Base-by-base conservation (phyloP, 257 asterid species). In the Gentiana macrophylla region DNA sequence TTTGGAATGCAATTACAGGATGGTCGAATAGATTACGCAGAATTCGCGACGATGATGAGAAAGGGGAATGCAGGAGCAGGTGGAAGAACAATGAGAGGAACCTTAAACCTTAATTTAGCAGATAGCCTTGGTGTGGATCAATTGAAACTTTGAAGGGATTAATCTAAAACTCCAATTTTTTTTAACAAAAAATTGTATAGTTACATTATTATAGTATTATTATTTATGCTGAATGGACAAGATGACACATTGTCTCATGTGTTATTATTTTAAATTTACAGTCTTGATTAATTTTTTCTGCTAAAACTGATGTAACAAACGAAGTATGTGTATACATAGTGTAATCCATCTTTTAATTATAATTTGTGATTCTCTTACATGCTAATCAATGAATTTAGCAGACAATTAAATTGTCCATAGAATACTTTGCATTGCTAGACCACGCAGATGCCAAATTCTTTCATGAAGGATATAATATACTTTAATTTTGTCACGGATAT, bases 41-140 rank as follows among this genome's bases (percentile, higher is more conserved):
- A 87, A 71, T 91, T 91, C 8, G 97, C 97, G 4, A 79, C 98
- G 24, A 91, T 91, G 98, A 91, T 91, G 98, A 84, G 94, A 69
- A 87, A 84, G 63, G 95, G 95, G 2, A 79, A 74, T 70, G 71
- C 73, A 54, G 85, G 79, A 43, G 56, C 72, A 35, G 80, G 75
- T 2, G 68, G 80, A 57, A 87, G 95, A 83, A 82, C 82, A 61
- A 83, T 81, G 85, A 84, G 96, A 71, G 93, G 94, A 36, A 87
- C 79, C 58, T 71, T 83, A 69, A 81, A 78, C 58, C 72, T 91
- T 44, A 84, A 70, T 74, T 68, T 87, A 67, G 93, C 90, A 1
- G 96, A 87, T 67, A 94, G 96, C 32, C 60, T 87, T 32, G 77
- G 63, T 64, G 82, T 61, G 62, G 67, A 80, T 61, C 45, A 67